Percentiles rank a stretch among this genome's conserved stretches.
phyloP scores from a whole-genome alignment of 2,329 filamentous ascomycete genomes.

The Didymella exigua region DNA sequence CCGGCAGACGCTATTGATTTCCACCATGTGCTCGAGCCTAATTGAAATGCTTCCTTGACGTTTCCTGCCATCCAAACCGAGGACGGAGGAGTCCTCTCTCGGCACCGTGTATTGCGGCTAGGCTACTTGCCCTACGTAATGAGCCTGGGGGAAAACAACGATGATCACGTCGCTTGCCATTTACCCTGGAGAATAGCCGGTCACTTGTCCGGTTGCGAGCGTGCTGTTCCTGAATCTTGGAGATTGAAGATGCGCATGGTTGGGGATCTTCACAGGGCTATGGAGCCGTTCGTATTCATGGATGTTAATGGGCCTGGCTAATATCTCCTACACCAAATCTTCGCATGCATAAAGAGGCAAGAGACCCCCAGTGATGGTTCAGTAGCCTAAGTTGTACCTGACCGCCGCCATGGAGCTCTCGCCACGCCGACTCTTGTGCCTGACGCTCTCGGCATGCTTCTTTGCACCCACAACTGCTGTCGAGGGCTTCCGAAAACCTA shows the following conservation, averaged over 20 bases:
- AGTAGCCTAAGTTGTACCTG: constrained; percentile 6
- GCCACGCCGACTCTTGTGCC: constrained; percentile 32
- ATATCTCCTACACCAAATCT: constrained; percentile 8
- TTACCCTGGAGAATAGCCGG: constrained; percentile 17
- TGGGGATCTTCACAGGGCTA: constrained; percentile 12
- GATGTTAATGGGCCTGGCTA: constrained; percentile 8
- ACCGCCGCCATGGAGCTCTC: constrained; percentile 37
- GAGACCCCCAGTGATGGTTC: not conserved
- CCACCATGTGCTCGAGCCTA: not conserved
- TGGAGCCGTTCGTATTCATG: constrained; percentile 5
- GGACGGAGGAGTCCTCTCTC: constrained; percentile 1
- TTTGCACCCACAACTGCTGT: constrained; percentile 36
- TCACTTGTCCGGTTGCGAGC: constrained; percentile 5
- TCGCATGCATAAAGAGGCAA: constrained; percentile 10
- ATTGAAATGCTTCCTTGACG: not conserved
- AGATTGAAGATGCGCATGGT: not conserved
- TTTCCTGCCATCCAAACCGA: not conserved
- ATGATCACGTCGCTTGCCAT: constrained; percentile 8
- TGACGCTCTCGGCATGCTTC: constrained; percentile 30
- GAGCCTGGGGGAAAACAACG: constrained; percentile 16
- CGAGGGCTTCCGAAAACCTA: constrained; percentile 55
- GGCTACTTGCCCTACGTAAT: constrained; percentile 12
- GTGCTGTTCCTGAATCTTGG: constrained; percentile 7
- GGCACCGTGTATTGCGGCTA: not conserved
- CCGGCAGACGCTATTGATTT: not conserved